These are phyloP conservation scores for Sarocladium strictum DNA, from an alignment of 2,329 filamentous ascomycete species.

Conservation along the genomic window DNA sequence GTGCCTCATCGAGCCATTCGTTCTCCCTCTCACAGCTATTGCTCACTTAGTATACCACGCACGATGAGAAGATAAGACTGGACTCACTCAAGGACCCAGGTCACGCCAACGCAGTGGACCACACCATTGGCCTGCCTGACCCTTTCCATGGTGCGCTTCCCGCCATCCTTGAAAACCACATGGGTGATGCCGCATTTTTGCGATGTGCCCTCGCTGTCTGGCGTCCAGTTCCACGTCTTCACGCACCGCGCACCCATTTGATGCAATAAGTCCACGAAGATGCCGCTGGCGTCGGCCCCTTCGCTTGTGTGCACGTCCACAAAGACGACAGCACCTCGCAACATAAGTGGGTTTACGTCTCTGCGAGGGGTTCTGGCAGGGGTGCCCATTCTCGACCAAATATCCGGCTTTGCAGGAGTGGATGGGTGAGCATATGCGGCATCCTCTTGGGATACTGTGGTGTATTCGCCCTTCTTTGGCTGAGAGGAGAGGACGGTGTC, in stretches of 20 bases:
- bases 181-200: constrained; percentile 73
- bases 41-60: background rate
- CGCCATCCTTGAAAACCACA: constrained; percentile 85
- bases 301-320: constrained; percentile 81
- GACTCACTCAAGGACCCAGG: constrained; percentile 82
- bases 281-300: constrained; percentile 71
- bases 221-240: constrained; percentile 71
- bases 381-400: constrained; percentile 50
- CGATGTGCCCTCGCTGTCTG: constrained; percentile 31
- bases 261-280: constrained; percentile 72
- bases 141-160: constrained; percentile 74
- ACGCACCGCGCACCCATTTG: constrained; percentile 79
- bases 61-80: background rate
- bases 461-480: constrained; percentile 36
- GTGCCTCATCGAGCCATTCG: constrained; percentile 67
- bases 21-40: constrained; percentile 68
- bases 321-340: constrained; percentile 70
- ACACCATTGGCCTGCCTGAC: constrained; percentile 65
- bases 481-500: constrained; percentile 50
- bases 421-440: background rate
- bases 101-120: constrained; percentile 80
- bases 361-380: constrained; percentile 51
- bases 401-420: constrained; percentile 42
- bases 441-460: background rate
- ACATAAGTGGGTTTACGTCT: constrained; percentile 45